Conservation (phyloP, 2,329 filamentous ascomycete genomes). For the Colletotrichum spaethianum region DNA sequence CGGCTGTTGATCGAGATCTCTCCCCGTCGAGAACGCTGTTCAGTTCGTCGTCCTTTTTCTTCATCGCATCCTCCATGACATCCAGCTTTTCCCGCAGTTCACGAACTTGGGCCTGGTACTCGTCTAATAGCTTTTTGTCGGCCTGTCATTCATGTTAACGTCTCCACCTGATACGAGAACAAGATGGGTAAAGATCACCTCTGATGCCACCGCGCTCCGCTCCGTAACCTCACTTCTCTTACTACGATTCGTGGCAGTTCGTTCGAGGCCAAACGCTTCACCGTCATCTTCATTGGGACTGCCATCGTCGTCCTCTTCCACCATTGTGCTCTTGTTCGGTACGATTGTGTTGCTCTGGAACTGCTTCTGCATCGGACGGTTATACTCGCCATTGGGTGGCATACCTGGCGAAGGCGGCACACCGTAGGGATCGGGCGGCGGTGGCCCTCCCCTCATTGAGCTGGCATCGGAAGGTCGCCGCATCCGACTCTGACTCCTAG, state of each 20-base stretch:
- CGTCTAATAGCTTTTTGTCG: slow-evolving; percentile 80
- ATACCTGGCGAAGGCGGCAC: slow-evolving; percentile 73
- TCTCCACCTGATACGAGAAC: slow-evolving; percentile 38
- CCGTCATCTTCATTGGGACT: slow-evolving; percentile 70
- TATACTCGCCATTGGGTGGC: slow-evolving; percentile 72
- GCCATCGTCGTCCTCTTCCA: slow-evolving; percentile 91
- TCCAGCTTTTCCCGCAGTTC: slow-evolving; percentile 82
- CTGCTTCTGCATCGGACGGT: slow-evolving; percentile 86
- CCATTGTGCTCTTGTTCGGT: slow-evolving; percentile 97
- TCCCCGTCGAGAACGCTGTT: slow-evolving; percentile 71
- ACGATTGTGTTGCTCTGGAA: slow-evolving; percentile 97
- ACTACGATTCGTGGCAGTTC: slow-evolving; percentile 45
- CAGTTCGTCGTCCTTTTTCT: slow-evolving; percentile 80
- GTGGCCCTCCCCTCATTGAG: slow-evolving; percentile 67
- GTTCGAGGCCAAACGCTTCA: slow-evolving; percentile 74
- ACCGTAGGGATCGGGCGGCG: slow-evolving; percentile 60
- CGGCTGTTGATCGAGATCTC: slow-evolving; percentile 65
- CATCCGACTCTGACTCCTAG: slow-evolving; percentile 66
- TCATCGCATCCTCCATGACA: slow-evolving; percentile 77
- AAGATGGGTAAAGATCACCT: slow-evolving; percentile 50
- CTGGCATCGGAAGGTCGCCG: slow-evolving; percentile 74
- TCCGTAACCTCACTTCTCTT: slow-evolving; percentile 49
- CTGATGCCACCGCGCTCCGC: slow-evolving; percentile 52
- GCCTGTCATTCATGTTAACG: slow-evolving; percentile 55
- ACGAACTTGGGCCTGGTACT: slow-evolving; percentile 84